Base-by-base conservation (phyloP, 2,329 filamentous ascomycete genomes). In the Plenodomus tracheiphilus region DNA sequence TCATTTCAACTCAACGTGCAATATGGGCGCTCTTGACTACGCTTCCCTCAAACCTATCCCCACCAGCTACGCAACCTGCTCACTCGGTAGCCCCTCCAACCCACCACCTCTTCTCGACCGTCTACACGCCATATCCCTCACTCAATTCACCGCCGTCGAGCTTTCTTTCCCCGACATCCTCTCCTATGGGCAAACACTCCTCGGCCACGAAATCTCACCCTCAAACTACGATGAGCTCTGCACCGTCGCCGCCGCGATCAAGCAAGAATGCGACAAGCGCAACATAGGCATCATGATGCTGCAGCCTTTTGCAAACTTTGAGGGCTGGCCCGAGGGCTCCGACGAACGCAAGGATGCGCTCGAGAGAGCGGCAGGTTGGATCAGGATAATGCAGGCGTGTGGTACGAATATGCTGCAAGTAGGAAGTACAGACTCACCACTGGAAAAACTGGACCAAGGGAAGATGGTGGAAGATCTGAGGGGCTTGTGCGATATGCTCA, bases 251-350 rank as follows among this genome's bases (percentile, higher is more conserved):
- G 63, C 64, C 15, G 75, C 82, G 34, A 80, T 89, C 41, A 79
- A 77, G 43, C 70, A 72, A 0, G 68, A 87, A 39, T 84, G 81
- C 41, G 72, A 80, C 20, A 74, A 79, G 10, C 75, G 84, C 28
- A 70, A 74, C 0, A 71, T 91, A 1, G 74, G 78, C 30, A 80
- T 91, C 47, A 78, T 91, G 67, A 86, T 91, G 76, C 71, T 91
- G 5, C 88, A 92, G 61, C 87, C 88, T 0, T 91, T 92, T 60
- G 75, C 84, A 15, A 88, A 91, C 59, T 91, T 90, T 49, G 88
- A 92, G 60, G 88, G 88, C 1, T 92, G 88, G 87, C 74, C 79
- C 0, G 75, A 76, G 35, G 83, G 76, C 0, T 83, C 81, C 1
- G 60, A 74, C 1, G 81, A 87, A 65, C 75, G 86, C 3, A 71